These are phyloP conservation scores for Fusarium marasasianum DNA, from an alignment of 2,329 filamentous ascomycete species.

Conservation along the genomic window DNA sequence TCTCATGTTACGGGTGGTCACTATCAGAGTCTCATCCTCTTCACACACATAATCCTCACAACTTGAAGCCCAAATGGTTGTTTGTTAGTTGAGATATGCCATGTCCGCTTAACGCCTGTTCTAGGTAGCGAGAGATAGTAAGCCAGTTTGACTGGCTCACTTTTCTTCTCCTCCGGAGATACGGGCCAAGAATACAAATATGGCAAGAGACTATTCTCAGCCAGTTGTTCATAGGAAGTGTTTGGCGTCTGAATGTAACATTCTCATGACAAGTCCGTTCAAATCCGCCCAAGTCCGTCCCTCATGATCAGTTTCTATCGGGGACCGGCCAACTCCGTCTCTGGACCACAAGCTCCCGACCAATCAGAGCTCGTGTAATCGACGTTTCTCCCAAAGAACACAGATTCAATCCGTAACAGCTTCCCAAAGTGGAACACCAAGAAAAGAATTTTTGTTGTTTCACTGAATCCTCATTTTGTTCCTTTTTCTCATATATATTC, in stretches of 20 bases:
- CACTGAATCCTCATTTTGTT: background rate
- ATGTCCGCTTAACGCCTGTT: background rate
- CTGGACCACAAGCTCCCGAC: background rate
- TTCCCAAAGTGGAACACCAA: slow-evolving; percentile 30
- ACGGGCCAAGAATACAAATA: background rate
- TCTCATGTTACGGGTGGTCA: background rate
- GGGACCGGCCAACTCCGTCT: slow-evolving; percentile 36
- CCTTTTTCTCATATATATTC: background rate
- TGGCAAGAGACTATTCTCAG: background rate
- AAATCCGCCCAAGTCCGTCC: slow-evolving; percentile 17
- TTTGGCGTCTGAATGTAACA: background rate
- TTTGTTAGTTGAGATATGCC: background rate
- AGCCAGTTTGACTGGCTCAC: background rate
- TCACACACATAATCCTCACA: background rate
- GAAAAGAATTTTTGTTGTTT: slow-evolving; percentile 12
- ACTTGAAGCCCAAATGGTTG: background rate
- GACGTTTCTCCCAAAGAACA: slow-evolving; percentile 17
- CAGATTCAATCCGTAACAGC: slow-evolving; percentile 30
- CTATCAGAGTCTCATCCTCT: background rate
- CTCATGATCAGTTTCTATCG: slow-evolving; percentile 25
- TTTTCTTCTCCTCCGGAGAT: background rate
- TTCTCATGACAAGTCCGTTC: slow-evolving; percentile 6
- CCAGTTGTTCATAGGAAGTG: too few species aligned
- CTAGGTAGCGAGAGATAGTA: background rate
- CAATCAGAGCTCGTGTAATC: slow-evolving; percentile 29